phyloP scores from a whole-genome alignment of 1,284 basidiomycete genomes.

The Coniferiporia sulphurascens region DNA sequence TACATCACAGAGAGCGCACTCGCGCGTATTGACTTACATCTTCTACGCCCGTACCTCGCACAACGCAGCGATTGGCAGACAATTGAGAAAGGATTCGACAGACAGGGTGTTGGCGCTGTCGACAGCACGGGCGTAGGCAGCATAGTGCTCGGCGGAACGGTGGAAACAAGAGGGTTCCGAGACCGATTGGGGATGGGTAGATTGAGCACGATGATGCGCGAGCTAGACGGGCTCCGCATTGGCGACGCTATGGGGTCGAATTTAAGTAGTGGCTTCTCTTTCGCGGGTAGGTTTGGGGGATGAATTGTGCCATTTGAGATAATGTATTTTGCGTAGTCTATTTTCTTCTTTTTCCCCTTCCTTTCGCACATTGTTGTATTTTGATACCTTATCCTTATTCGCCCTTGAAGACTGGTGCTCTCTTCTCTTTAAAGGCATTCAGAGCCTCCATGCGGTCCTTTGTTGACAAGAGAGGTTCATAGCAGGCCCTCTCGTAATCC shows the following conservation, averaged over 20 bases:
- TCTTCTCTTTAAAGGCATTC: slow-evolving; percentile 86
- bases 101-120: slow-evolving; percentile 37
- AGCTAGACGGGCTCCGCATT: slow-evolving; percentile 64
- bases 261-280: slow-evolving; percentile 48
- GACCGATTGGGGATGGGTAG: slow-evolving; percentile 65
- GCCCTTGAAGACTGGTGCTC: slow-evolving; percentile 78
- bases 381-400: slow-evolving; percentile 44
- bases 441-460: slow-evolving; percentile 85
- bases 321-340: slow-evolving; percentile 3
- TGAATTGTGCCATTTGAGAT: background rate
- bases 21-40: slow-evolving; percentile 81
- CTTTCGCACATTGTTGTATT: slow-evolving; percentile 26
- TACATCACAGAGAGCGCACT: slow-evolving; percentile 92
- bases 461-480: slow-evolving; percentile 76
- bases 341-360: slow-evolving; percentile 16
- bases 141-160: slow-evolving; percentile 25
- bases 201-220: slow-evolving; percentile 79
- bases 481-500: slow-evolving; percentile 84
- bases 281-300: slow-evolving; percentile 30
- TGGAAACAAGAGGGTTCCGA: slow-evolving; percentile 47
- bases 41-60: slow-evolving; percentile 89
- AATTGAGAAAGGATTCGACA: slow-evolving; percentile 72
- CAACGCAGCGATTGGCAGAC: slow-evolving; percentile 87
- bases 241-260: slow-evolving; percentile 50
- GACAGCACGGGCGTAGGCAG: slow-evolving; percentile 38